Conservation (phyloP, 2,329 filamentous ascomycete species). For the Pseudogymnoascus sp. region DNA sequence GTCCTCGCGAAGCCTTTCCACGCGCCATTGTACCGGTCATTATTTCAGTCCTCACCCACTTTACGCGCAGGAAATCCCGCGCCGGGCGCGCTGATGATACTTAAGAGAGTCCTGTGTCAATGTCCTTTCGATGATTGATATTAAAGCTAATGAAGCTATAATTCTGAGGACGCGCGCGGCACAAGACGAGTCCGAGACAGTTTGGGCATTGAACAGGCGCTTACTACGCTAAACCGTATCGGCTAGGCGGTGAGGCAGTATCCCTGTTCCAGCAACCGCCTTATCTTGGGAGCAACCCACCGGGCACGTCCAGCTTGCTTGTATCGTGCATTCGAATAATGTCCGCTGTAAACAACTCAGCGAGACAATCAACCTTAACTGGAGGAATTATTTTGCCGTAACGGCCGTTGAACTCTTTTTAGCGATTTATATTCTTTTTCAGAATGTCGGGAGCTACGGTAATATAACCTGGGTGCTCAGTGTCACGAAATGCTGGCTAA, state of each 20-base stretch:
- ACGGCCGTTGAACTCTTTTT: background rate
- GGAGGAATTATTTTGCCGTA: background rate
- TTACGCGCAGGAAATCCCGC: slow-evolving; percentile 2
- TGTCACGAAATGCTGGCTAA: slow-evolving; percentile 6
- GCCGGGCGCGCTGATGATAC: background rate
- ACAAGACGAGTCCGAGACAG: background rate
- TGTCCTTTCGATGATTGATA: background rate
- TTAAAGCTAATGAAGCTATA: slow-evolving; percentile 7
- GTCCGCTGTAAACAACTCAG: slow-evolving; percentile 6
- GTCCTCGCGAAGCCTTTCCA: slow-evolving; percentile 18
- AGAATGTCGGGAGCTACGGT: slow-evolving; percentile 50
- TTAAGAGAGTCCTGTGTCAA: background rate
- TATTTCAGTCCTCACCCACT: background rate
- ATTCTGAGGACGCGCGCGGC: background rate
- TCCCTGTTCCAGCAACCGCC: slow-evolving; percentile 3
- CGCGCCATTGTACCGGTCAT: background rate
- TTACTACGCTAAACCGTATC: background rate
- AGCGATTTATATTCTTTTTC: slow-evolving; percentile 13
- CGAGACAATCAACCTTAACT: slow-evolving; percentile 1
- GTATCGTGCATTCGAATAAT: background rate
- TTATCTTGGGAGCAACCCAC: slow-evolving; percentile 4
- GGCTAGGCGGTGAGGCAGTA: background rate
- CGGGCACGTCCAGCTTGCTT: background rate
- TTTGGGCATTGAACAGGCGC: slow-evolving; percentile 5
- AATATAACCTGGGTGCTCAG: slow-evolving; percentile 17